Evolutionary conservation across 805 yeast genomes (phyloP).

Genomic region (Yamadazyma sp.): DNA sequence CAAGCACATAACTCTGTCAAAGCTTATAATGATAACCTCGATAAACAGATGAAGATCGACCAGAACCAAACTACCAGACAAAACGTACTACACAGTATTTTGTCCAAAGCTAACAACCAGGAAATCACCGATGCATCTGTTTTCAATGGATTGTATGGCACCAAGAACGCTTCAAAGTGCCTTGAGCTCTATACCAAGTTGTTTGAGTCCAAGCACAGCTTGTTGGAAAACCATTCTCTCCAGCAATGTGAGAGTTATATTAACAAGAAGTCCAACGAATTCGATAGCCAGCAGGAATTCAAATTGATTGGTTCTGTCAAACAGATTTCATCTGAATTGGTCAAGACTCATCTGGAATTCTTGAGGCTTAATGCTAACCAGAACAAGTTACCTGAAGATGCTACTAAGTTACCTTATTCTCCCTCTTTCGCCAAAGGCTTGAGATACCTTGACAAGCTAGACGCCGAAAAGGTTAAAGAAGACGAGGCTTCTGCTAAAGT

Average conservation of each 20-base stretch:
- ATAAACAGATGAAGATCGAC: slow-evolving; percentile 42
- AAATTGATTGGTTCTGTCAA: slow-evolving; percentile 34
- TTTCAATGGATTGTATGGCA: slow-evolving; percentile 34
- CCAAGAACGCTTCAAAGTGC: slow-evolving; percentile 35
- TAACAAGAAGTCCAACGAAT: slow-evolving; percentile 36
- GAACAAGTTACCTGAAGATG: slow-evolving; percentile 28
- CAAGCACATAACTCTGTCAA: slow-evolving; percentile 20
- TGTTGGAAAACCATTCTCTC: slow-evolving; percentile 19
- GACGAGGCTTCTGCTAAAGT: slow-evolving; percentile 52
- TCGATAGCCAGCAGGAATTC: slow-evolving; percentile 28
- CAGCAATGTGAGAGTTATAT: slow-evolving; percentile 28
- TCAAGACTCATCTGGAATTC: slow-evolving; percentile 31
- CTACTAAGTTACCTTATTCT: slow-evolving; percentile 28
- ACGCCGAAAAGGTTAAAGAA: slow-evolving; percentile 48
- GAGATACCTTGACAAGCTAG: slow-evolving; percentile 34
- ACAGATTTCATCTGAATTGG: slow-evolving; percentile 37
- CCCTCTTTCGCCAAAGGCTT: slow-evolving; percentile 27
- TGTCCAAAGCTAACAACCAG: slow-evolving; percentile 28
- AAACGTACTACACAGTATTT: slow-evolving; percentile 44
- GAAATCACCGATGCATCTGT: slow-evolving; percentile 24
- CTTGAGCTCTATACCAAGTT: slow-evolving; percentile 31
- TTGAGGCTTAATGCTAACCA: slow-evolving; percentile 30
- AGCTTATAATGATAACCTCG: slow-evolving; percentile 37
- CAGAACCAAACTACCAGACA: slow-evolving; percentile 47
- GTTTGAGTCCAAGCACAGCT: slow-evolving; percentile 25